Conservation (phyloP, 2,329 filamentous ascomycete genomes). For the Cadophora malorum region DNA sequence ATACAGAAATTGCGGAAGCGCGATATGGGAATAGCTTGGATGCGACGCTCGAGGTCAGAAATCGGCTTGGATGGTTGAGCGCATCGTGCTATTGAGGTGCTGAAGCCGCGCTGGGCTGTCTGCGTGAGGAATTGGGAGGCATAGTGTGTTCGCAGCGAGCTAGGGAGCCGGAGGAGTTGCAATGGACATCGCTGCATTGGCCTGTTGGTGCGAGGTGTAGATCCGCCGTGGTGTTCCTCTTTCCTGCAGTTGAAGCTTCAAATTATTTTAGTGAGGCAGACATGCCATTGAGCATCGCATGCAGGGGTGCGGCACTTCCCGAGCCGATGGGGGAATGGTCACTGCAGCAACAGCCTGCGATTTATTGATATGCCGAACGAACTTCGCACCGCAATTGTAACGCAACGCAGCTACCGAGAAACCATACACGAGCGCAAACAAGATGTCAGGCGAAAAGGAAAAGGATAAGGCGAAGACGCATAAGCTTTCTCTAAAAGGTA, state of each 20-base stretch:
- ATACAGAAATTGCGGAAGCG: conserved; percentile 97
- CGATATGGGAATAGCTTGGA: conserved; percentile 77
- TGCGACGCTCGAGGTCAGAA: conserved; percentile 61
- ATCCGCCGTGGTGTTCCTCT: conserved; percentile 13
- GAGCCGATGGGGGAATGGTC: conserved; percentile 10
- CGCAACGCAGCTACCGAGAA: conserved; percentile 2
- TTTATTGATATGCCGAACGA: conserved; percentile 9
- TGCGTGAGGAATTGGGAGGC: conserved; percentile 38
- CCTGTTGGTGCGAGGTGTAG: conserved; percentile 24
- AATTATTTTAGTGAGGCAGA: conserved; percentile 25
- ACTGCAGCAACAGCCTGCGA: conserved; percentile 22
- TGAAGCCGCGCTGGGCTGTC: conserved; percentile 35
- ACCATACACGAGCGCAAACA: conserved; percentile 21
- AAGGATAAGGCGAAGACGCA: conserved; percentile 88
- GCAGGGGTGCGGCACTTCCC: conserved; percentile 26
- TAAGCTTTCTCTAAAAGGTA: conserved; percentile 89
- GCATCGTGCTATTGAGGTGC: conserved; percentile 40
- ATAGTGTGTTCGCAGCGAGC: conserved; percentile 43
- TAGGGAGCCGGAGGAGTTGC: conserved; percentile 45
- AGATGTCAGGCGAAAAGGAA: conserved; percentile 45
- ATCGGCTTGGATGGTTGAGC: conserved; percentile 44
- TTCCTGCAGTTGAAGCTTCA: conserved; percentile 15
- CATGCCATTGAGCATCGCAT: conserved; percentile 6
- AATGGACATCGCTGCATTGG: conserved; percentile 48
- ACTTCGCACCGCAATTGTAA: conserved; percentile 10